Base-by-base conservation (phyloP, 768 basidiomycete species). In the Suillus occidentalis region DNA sequence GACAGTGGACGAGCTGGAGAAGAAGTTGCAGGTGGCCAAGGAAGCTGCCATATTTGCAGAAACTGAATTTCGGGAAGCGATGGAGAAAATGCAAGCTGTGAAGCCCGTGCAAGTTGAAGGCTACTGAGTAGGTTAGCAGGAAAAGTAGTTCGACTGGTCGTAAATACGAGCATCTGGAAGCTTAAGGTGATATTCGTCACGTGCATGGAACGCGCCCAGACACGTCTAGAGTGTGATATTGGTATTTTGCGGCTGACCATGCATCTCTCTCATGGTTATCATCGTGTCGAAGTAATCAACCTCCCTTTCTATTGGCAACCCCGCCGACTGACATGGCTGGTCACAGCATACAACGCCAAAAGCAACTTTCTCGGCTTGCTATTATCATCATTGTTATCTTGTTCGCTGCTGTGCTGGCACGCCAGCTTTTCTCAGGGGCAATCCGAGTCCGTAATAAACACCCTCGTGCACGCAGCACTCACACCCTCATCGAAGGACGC, bases 41-140 rank as follows among this genome's bases (percentile, higher is more conserved):
- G 88, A 89, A 74, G 89, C 85, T 25, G 87, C 88, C 20, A 81
- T 84, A 67, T 88, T 86, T 75, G 90, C 87, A 1, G 91, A 92
- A 78, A 83, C 86, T 37, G 89, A 92, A 76, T 80, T 94, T 55
- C 83, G 84, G 69, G 90, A 92, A 76, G 79, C 84, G 12, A 91
- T 94, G 91, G 85, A 86, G 71, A 87, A 79, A 69, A 82, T 89
- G 76, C 85, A 88, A 65, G 76, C 75, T 25, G 78, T 85, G 57
- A 82, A 82, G 67, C 87, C 87, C n/a, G 72, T 78, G 13, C 82
- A 77, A 49, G 70, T 77, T 42, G 76, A 79, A 28, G 76, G 77
- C 66, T 66, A 74, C 63, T 73, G 72, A 77, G 31, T 63, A 28
- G 63, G 14, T 20, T 28, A 52, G 50, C 50, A 52, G 14, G 20